phyloP scores from a whole-genome alignment of 2,329 filamentous ascomycete genomes.

The Cladosporium phlei region DNA sequence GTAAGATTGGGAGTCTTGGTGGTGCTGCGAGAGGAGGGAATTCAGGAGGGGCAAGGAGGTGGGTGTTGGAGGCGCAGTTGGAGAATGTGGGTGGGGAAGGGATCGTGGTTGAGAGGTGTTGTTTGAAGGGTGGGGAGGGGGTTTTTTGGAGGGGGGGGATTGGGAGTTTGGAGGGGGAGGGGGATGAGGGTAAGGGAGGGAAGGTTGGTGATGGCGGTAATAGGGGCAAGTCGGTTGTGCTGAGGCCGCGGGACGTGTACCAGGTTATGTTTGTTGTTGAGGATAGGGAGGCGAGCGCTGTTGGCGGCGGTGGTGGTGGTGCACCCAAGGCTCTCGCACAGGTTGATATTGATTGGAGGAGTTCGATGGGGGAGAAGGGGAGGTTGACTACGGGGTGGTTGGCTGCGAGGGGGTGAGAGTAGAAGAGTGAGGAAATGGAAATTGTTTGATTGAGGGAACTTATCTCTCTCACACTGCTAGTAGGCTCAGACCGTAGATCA shows the following conservation, averaged over 20 bases:
- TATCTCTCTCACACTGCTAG: too few relatives aligned
- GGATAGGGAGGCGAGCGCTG: conserved; percentile 45
- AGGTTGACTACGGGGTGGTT: conserved; percentile 79
- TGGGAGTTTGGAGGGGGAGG: neutral
- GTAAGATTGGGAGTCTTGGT: conserved; percentile 87
- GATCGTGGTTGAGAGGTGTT: conserved; percentile 66
- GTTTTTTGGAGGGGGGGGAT: conserved; percentile 15
- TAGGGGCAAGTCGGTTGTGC: conserved; percentile 34
- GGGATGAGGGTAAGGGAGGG: too few relatives aligned
- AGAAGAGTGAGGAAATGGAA: too few relatives aligned
- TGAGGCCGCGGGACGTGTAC: conserved; percentile 59
- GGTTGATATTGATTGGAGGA: conserved; percentile 80
- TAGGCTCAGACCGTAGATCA: too few relatives aligned
- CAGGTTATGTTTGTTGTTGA: conserved; percentile 62
- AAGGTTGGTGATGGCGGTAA: neutral
- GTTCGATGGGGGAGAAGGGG: conserved; percentile 83
- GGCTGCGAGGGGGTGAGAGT: conserved; percentile 3
- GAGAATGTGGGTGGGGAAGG: conserved; percentile 87
- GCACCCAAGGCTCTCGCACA: conserved; percentile 70
- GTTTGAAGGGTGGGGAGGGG: conserved; percentile 27
- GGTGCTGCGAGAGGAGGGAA: too few relatives aligned
- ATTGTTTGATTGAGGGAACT: too few relatives aligned
- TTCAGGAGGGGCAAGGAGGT: too few relatives aligned
- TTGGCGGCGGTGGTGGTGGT: conserved; percentile 29
- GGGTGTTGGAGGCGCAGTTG: conserved; percentile 86